Conservation (phyloP, 306 rosid genomes). For the Cucurbita argyrosperma region DNA sequence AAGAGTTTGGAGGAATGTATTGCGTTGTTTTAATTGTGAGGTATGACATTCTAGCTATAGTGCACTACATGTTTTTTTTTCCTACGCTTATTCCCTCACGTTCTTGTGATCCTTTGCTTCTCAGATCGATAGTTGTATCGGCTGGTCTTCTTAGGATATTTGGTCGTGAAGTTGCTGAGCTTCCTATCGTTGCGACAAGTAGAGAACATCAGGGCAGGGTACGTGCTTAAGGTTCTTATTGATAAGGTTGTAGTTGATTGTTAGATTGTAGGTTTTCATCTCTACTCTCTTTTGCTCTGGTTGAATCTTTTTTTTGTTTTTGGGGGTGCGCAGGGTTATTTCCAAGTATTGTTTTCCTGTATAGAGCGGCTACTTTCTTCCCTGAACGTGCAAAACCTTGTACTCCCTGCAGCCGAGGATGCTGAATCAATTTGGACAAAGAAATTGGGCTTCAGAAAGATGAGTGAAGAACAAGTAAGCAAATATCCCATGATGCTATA, state of each 20-base stretch:
- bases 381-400: slow-evolving; percentile 78
- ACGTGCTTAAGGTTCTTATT: slow-evolving; percentile 11
- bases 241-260: background rate
- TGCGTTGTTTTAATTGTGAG: slow-evolving; percentile 85
- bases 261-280: background rate
- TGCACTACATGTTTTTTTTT: background rate
- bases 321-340: slow-evolving; percentile 50
- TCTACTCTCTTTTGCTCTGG: slow-evolving; percentile 6
- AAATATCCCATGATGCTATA: background rate
- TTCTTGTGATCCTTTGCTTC: background rate
- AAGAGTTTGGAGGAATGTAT: slow-evolving; percentile 98
- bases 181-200: slow-evolving; percentile 92
- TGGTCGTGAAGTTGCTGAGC: slow-evolving; percentile 87
- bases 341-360: slow-evolving; percentile 80
- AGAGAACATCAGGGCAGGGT: slow-evolving; percentile 95
- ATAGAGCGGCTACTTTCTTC: slow-evolving; percentile 68
- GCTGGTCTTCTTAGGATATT: slow-evolving; percentile 94
- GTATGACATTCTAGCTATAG: slow-evolving; percentile 26
- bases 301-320: background rate
- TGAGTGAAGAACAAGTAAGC: slow-evolving; percentile 83
- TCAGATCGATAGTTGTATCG: slow-evolving; percentile 81
- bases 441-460: slow-evolving; percentile 75
- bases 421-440: slow-evolving; percentile 97
- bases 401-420: slow-evolving; percentile 97
- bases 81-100: background rate